Evolutionary conservation across 2,329 filamentous ascomycete species (phyloP).

Genomic region (Karstenula rhodostoma): DNA sequence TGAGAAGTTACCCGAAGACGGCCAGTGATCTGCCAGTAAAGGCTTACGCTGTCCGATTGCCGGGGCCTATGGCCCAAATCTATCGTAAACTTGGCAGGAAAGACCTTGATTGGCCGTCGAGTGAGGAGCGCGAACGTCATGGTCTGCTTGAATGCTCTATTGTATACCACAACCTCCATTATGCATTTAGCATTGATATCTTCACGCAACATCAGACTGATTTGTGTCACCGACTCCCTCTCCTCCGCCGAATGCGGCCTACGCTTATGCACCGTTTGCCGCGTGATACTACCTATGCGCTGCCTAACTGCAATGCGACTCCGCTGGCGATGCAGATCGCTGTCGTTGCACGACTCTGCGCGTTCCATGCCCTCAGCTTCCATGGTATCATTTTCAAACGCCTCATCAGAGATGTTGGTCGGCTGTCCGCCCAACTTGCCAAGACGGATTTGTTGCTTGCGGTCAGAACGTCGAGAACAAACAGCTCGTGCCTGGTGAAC

Average conservation of each 20-base stretch:
- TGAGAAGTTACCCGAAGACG: background rate
- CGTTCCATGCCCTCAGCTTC: conserved; percentile 13
- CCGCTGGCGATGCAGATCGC: conserved; percentile 16
- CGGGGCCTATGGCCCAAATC: too few species aligned
- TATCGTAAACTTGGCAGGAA: too few species aligned
- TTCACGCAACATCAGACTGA: too few species aligned
- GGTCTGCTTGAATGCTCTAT: too few species aligned
- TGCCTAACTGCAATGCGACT: conserved; percentile 30
- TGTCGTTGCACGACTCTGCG: background rate
- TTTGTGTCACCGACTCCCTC: background rate
- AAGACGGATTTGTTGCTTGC: conserved; percentile 61
- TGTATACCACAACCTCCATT: too few species aligned
- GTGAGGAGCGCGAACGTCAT: too few species aligned
- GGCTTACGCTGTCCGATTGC: too few species aligned
- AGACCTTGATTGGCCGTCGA: too few species aligned
- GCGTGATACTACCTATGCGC: conserved; percentile 31
- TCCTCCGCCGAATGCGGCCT: background rate
- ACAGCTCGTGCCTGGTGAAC: conserved; percentile 58
- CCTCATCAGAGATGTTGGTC: conserved; percentile 25
- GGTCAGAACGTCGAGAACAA: conserved; percentile 60
- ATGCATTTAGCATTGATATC: too few species aligned
- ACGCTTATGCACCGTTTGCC: conserved; percentile 15
- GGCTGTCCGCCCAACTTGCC: conserved; percentile 61
- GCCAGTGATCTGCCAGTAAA: too few species aligned
- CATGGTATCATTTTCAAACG: conserved; percentile 35